A percentile compares a stretch with the other conserved stretches of the same genome.
Conservation (phyloP, 768 basidiomycete genomes). For the Xanthoconium stramineum region DNA sequence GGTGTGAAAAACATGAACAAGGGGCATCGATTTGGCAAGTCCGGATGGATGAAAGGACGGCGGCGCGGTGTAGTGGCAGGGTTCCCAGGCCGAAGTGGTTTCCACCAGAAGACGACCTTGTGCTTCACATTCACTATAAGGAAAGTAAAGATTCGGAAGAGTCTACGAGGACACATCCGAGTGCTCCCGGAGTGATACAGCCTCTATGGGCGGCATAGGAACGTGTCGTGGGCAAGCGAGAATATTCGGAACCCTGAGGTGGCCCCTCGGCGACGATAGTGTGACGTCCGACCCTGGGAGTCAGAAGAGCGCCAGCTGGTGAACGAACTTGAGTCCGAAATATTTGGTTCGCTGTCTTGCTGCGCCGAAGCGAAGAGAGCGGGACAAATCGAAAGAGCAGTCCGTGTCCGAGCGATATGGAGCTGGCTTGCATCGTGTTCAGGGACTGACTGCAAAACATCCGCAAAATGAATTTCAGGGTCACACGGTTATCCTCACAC, state of each 20-base stretch:
- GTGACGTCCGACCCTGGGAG: not conserved
- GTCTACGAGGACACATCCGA: conserved; percentile 5
- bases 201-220: conserved; percentile 1
- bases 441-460: conserved; percentile 1
- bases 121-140: conserved; percentile 3
- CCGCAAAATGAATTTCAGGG: conserved; percentile 13
- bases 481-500: conserved; percentile 1
- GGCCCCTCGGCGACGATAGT: not conserved
- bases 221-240: not conserved
- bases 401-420: conserved; percentile 14
- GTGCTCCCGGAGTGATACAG: conserved; percentile 8
- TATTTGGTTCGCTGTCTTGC: not conserved
- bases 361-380: not conserved
- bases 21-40: conserved; percentile 12
- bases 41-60: not conserved
- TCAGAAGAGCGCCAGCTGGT: not conserved
- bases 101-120: conserved; percentile 19
- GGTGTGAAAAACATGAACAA: conserved; percentile 1
- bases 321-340: not conserved
- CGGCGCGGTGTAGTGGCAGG: conserved; percentile 11
- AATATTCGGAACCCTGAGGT: not conserved
- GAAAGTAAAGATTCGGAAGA: conserved; percentile 14
- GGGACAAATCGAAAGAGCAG: conserved; percentile 4
- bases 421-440: not conserved
- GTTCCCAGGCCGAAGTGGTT: conserved; percentile 12